phyloP scores from a whole-genome alignment of 371 early-diverging fungal genomes.

The Mucor irregularis region DNA sequence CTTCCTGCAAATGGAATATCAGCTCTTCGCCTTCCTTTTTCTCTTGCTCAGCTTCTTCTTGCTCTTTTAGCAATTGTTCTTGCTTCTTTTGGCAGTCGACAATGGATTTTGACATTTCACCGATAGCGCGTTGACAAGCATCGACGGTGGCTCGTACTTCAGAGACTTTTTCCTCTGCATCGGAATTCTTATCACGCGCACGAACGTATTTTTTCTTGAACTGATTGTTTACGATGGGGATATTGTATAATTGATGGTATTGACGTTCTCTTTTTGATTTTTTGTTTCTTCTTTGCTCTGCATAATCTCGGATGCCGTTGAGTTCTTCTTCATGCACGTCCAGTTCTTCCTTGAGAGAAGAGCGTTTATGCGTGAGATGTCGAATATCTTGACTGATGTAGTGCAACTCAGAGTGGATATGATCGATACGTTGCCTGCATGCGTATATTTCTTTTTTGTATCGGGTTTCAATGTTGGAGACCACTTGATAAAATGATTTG shows the following conservation, averaged over 20 bases:
- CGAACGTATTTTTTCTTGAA: conserved; percentile 35
- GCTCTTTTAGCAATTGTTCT: conserved; percentile 6
- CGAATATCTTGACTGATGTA: conserved; percentile 9
- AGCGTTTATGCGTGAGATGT: conserved; percentile 6
- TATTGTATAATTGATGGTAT: conserved; percentile 29
- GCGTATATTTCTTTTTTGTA: conserved; percentile 7
- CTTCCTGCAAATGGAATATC: conserved; percentile 15
- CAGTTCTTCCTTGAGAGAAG: conserved; percentile 9
- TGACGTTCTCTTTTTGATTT: conserved; percentile 32
- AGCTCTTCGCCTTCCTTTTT: conserved; percentile 4
- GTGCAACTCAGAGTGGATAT: conserved; percentile 10
- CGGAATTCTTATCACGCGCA: conserved; percentile 34
- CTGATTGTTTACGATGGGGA: conserved; percentile 27
- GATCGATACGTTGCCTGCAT: conserved; percentile 10
- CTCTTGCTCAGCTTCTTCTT: conserved; percentile 5
- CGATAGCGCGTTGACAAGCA: conserved; percentile 18
- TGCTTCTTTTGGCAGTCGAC: conserved; percentile 11
- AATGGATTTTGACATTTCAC: conserved; percentile 9
- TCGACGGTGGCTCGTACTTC: conserved; percentile 23
- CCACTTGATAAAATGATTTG: conserved; percentile 13
- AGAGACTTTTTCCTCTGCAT: conserved; percentile 31
- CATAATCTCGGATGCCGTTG: conserved; percentile 20
- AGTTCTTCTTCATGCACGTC: conserved; percentile 18
- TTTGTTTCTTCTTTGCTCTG: conserved; percentile 29
- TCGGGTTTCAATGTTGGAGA: background rate